These are phyloP conservation scores for Colletotrichum tropicicola DNA, from an alignment of 2,329 filamentous ascomycete species.

Conservation along the genomic window DNA sequence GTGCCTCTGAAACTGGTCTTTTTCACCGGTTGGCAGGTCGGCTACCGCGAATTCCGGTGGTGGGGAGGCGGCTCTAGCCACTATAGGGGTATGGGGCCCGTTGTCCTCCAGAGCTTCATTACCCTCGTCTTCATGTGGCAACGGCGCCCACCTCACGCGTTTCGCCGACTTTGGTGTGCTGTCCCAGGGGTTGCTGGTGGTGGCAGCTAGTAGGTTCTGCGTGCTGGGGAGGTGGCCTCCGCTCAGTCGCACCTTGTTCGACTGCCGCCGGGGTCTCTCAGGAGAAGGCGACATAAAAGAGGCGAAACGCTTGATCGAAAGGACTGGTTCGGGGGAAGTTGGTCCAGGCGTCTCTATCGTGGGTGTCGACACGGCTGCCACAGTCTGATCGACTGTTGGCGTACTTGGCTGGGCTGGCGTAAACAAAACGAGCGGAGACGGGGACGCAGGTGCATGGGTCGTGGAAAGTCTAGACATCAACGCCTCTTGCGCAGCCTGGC, in stretches of 20 bases:
- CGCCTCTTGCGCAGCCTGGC: slow-evolving; percentile 5
- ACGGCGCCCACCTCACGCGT: slow-evolving; percentile 48
- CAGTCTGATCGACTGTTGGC: slow-evolving; percentile 19
- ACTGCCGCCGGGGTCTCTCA: slow-evolving; percentile 36
- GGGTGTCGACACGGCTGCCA: slow-evolving; percentile 34
- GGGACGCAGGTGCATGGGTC: neutral
- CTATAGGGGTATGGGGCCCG: slow-evolving; percentile 9
- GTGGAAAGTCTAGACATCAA: neutral
- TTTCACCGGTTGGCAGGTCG: slow-evolving; percentile 43
- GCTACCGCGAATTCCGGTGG: slow-evolving; percentile 49
- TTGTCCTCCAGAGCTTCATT: slow-evolving; percentile 33
- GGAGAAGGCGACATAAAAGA: slow-evolving; percentile 62
- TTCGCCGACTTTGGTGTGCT: slow-evolving; percentile 34
- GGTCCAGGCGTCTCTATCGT: slow-evolving; percentile 37
- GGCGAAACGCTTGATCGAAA: slow-evolving; percentile 61
- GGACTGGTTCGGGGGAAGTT: slow-evolving; percentile 55
- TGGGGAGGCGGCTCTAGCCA: slow-evolving; percentile 44
- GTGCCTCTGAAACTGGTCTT: slow-evolving; percentile 55
- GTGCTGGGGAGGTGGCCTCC: slow-evolving; percentile 40
- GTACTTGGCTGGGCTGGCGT: neutral
- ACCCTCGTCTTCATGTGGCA: slow-evolving; percentile 38
- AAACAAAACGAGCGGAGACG: neutral
- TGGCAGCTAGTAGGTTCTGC: slow-evolving; percentile 45
- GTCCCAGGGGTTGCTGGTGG: slow-evolving; percentile 44
- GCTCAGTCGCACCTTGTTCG: slow-evolving; percentile 34